Base-by-base conservation (phyloP, 1,284 basidiomycete species). In the Xanthoconium separans region DNA sequence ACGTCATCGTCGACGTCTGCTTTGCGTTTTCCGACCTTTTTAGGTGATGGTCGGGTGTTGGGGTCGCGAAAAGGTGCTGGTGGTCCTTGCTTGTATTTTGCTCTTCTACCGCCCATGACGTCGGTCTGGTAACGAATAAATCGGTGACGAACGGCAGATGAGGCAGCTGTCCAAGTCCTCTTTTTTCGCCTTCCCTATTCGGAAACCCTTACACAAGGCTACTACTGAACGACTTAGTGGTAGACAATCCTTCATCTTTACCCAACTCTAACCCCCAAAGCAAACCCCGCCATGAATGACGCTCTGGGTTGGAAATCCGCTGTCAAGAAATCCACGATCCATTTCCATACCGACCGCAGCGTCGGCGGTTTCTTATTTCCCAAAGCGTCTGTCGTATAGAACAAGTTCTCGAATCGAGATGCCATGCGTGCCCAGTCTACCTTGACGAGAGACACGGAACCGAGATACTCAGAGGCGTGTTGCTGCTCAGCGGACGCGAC, bases 291-390 rank as follows among this genome's bases (percentile, higher is more conserved):
- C 40, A 89, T 61, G 68, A 92, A 92, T 7, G 86, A 83, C 5
- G 89, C 89, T 54, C 90, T 75, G 16, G 84, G 90, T 68, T 95
- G 95, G 76, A 98, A 98, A 71, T 97, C 91, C 24, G 93, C 89
- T 0, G 91, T 93, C 66, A 98, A 75, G 76, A 98, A 98, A 72
- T 94, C 78, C 36, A 93, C 75, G 27, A 90, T 65, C 82, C 88
- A 85, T 44, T 72, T 79, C 81, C 88, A 93, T 37, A 91, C 69
- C 5, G 85, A 83, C 33, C 69, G 71, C 54, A 88, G 70, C 8
- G 81, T 90, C 0, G 91, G 88, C 8, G 88, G 75, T 51, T 66
- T 75, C 58, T 67, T 77, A 29, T 68, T 69, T 12, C 80, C 90
- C 53, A 64, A 71, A 20, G 76, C 73, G 45, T 91, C 85, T 22